Evolutionary conservation across 768 basidiomycete genomes (phyloP), one percentile per base, ranked within the genome.

Genomic region (Leccinum olivaceopallidum): DNA sequence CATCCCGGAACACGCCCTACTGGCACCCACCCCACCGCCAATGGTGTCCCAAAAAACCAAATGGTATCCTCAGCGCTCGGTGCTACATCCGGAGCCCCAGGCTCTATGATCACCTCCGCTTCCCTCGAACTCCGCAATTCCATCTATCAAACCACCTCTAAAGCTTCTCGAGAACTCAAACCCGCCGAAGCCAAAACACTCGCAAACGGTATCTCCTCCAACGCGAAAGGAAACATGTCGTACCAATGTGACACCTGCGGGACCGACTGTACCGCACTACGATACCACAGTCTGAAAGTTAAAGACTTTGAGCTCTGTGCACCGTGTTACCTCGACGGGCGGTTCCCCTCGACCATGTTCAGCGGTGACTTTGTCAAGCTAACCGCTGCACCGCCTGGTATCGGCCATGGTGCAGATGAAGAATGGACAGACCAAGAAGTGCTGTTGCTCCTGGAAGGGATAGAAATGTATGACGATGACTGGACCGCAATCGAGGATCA

Each of bases 391-490:
- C 73, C 73, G 0, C 71, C 74, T 14, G 74, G 73, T 6, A 63
- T 74, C 6, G 67, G 74, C 8, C 72, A 74, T 20, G 71, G 80
- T 32, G 76, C 74, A 13, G 81, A 80, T 30, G 87, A 87, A 58
- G 86, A 89, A 58, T 99, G 97, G 97, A 81, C 86, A 2, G 95
- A 97, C 71, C 90, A 95, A 71, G 97, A 99, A 74, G 81, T 89
- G 20, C 75, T 99, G 10, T 76, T 92, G 8, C 80, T 99, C 5
- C 81, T 99, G n/a, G 97, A 99, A 73, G 97, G 89, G 16, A 85
- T 99, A 48, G 97, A 99, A 76, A 97, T 99, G 93, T 94, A 88
- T 73, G 94, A 97, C 65, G 96, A 98, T 69, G 96, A 98, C 69
- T 99, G 96, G 96, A 86, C 86, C 22, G 83, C 85, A 53, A 87